Conservation (phyloP, 208 protist genomes). For the Naegleria gruberi region DNA sequence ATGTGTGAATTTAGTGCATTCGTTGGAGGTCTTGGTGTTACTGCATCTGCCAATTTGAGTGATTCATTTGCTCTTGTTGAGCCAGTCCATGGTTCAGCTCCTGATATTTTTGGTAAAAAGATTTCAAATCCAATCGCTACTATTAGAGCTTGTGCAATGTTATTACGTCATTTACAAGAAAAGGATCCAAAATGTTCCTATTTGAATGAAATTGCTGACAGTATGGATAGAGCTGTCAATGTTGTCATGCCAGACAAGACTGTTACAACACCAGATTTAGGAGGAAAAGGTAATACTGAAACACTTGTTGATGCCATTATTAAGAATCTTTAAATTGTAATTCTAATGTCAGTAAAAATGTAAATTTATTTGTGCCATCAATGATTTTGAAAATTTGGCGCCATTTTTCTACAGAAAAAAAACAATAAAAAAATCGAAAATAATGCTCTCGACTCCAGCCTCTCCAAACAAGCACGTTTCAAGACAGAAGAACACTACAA, state of each 20-base stretch:
- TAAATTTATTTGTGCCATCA: too few relatives aligned
- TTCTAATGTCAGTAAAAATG: too few relatives aligned
- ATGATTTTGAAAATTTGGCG: too few relatives aligned
- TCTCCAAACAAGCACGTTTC: neutral
- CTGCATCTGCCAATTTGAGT: conserved; percentile 7
- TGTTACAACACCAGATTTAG: neutral
- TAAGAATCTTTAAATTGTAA: neutral
- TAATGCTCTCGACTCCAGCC: neutral
- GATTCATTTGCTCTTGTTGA: neutral
- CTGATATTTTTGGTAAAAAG: conserved; percentile 16
- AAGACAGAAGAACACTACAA: neutral
- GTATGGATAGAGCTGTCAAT: neutral
- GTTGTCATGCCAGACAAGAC: neutral
- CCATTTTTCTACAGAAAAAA: too few relatives aligned
- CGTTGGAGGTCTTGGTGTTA: conserved; percentile 20
- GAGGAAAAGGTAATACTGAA: conserved; percentile 3
- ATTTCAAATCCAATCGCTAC: conserved; percentile 26
- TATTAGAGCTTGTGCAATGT: conserved; percentile 20
- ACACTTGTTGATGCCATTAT: neutral
- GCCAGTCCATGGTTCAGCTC: conserved; percentile 22
- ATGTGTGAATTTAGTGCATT: too few relatives aligned
- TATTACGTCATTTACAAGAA: conserved; percentile 18
- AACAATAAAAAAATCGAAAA: too few relatives aligned
- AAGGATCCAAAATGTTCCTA: neutral
- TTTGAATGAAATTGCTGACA: neutral